A percentile compares a stretch with the other conserved stretches of the same genome.
phyloP scores from a whole-genome alignment of 2,329 filamentous ascomycete species.

The Fonsecaea pugnacius region DNA sequence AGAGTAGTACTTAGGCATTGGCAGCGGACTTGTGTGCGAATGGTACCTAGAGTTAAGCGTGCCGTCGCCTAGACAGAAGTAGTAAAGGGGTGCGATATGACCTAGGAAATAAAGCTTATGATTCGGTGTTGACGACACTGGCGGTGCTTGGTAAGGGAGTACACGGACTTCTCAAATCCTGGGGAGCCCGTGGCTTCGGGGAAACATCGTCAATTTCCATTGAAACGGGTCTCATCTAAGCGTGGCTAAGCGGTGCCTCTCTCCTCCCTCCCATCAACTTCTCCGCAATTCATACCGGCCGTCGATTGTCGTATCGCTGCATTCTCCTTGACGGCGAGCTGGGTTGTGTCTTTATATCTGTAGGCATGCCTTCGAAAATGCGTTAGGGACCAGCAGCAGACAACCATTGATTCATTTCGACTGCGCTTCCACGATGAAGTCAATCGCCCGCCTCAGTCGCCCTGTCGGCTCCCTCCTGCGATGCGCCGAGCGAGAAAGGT shows the following conservation, averaged over 20 bases:
- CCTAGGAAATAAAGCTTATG: neutral
- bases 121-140: neutral
- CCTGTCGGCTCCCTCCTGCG: constrained; percentile 22
- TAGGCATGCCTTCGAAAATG: constrained; percentile 2
- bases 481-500: constrained; percentile 16
- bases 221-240: neutral
- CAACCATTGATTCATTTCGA: neutral
- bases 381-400: neutral
- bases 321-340: neutral
- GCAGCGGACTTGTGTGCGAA: neutral
- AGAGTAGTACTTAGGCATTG: neutral
- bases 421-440: constrained; percentile 19
- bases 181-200: constrained; percentile 4
- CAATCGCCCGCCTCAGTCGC: constrained; percentile 19
- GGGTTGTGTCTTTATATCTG: constrained; percentile 1
- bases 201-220: constrained; percentile 13
- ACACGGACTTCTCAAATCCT: constrained; percentile 17
- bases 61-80: neutral
- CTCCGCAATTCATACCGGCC: constrained; percentile 25
- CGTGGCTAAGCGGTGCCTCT: neutral
- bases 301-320: constrained; percentile 1
- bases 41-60: neutral
- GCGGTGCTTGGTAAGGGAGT: neutral
- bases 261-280: constrained; percentile 12
- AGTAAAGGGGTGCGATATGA: neutral